phyloP scores from a whole-genome alignment of 1,284 basidiomycete species.

The Microbotryum silenes-acaulis region DNA sequence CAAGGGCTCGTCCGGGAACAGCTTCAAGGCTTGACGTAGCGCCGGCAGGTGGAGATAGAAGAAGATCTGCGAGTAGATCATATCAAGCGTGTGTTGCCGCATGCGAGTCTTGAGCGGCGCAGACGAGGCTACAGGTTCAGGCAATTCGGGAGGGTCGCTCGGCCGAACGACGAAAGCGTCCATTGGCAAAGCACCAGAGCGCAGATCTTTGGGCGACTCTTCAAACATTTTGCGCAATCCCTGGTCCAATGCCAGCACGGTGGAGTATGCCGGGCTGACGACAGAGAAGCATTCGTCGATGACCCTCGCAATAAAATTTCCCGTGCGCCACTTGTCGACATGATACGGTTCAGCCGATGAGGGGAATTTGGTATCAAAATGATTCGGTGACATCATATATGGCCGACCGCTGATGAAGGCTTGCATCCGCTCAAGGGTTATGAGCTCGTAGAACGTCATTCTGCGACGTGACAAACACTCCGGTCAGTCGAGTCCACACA shows the following conservation, averaged over 20 bases:
- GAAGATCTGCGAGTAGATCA: conserved; percentile 22
- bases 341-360: conserved; percentile 9
- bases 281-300: conserved; percentile 42
- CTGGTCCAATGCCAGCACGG: conserved; percentile 43
- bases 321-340: conserved; percentile 20
- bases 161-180: conserved; percentile 17
- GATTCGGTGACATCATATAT: conserved; percentile 23
- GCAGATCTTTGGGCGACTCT: conserved; percentile 8
- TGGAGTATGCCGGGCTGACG: conserved; percentile 43
- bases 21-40: conserved; percentile 25
- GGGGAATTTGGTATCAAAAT: conserved; percentile 31
- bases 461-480: conserved; percentile 10
- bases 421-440: conserved; percentile 31
- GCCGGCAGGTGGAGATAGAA: conserved; percentile 33
- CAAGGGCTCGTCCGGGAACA: conserved; percentile 26
- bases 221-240: conserved; percentile 36
- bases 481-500: too few relatives aligned
- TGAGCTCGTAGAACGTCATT: conserved; percentile 32
- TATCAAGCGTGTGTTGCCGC: conserved; percentile 16
- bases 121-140: not conserved
- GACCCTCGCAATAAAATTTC: conserved; percentile 16
- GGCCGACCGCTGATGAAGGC: conserved; percentile 28
- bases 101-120: not conserved
- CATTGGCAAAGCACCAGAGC: conserved; percentile 12
- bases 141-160: conserved; percentile 6